Base-by-base conservation (phyloP, 345 rosid species). In the Physaria fendleri region DNA sequence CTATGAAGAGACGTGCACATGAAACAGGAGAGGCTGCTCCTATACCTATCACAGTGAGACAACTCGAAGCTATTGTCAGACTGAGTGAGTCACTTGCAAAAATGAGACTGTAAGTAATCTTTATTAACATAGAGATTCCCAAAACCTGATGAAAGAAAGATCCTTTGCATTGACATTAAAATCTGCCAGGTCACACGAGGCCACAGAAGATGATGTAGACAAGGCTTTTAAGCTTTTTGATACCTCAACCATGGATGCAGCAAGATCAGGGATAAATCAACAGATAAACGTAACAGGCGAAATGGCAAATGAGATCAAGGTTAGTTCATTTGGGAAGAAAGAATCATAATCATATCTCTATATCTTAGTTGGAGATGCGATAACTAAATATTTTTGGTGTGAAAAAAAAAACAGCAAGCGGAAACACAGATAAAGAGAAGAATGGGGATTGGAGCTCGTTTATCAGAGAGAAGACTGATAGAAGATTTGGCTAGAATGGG, bases 231-330 rank as follows among this genome's bases (percentile, higher is more conserved):
- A 87, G 29, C 95, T 89, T 67, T 89, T 87, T 65, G 87, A 81
- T 62, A 84, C 87, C 52, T 83, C 99, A 60, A 89, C 99, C n/a
- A 81, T 93, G 81, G 99, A 93, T 72, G 97, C 97, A 9, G 97
- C 97, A 54, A 78, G 89, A 8, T 93, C 96, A 39, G 97, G 99
- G 65, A 87, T 93, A 64, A 89, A 83, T 72, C 95, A 87, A 68
- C 94, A 85, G 71, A 72, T 93, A 25, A 85, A 89, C 68, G 73
- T 83, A 54, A 83, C 91, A 6, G 75, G 83, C 5, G 99, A 89
- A 46, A 82, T 82, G 82, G 86, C 85, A n/a, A 82, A 69, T 28
- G 89, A 85, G 68, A 93, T 89, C 14, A 90, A 85, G 97, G 99
- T 43, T 20, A 14, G 56, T 45, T 22, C 13, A 39, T 35, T 29